Conservation (phyloP, 2,329 filamentous ascomycete species). For the Lasiodiplodia sp. region DNA sequence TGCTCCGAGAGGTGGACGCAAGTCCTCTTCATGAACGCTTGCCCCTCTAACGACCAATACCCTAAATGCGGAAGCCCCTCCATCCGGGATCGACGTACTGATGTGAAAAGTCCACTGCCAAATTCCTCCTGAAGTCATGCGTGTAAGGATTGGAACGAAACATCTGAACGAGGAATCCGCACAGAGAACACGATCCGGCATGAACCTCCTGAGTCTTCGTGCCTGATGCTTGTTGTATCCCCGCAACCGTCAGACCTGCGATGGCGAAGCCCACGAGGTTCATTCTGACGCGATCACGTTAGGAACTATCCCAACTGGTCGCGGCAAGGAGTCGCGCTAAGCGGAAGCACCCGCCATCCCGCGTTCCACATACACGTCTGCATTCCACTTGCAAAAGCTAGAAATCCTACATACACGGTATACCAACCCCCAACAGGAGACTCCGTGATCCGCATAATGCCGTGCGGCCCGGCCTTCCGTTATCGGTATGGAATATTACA, state of each 20-base stretch:
- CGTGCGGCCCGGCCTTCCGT: slow-evolving; percentile 7
- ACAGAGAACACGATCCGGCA: background rate
- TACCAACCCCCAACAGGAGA: background rate
- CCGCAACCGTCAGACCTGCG: background rate
- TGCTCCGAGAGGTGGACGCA: slow-evolving; percentile 21
- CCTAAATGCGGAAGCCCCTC: background rate
- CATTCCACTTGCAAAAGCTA: background rate
- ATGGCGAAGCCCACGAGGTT: background rate
- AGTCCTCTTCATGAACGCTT: slow-evolving; percentile 6
- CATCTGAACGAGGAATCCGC: slow-evolving; percentile 4
- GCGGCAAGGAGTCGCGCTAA: slow-evolving; percentile 2
- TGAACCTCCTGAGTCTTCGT: background rate
- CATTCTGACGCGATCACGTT: background rate
- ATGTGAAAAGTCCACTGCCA: slow-evolving; percentile 10
- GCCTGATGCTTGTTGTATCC: background rate
- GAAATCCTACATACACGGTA: background rate
- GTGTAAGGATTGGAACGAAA: background rate
- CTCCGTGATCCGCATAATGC: background rate
- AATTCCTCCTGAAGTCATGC: slow-evolving; percentile 4
- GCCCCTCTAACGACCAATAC: background rate
- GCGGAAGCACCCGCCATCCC: background rate
- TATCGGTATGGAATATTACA: background rate
- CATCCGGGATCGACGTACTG: background rate
- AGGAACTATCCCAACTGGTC: background rate
- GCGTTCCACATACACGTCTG: slow-evolving; percentile 14